phyloP scores from a whole-genome alignment of 768 basidiomycete species.

The Imleria badia region DNA sequence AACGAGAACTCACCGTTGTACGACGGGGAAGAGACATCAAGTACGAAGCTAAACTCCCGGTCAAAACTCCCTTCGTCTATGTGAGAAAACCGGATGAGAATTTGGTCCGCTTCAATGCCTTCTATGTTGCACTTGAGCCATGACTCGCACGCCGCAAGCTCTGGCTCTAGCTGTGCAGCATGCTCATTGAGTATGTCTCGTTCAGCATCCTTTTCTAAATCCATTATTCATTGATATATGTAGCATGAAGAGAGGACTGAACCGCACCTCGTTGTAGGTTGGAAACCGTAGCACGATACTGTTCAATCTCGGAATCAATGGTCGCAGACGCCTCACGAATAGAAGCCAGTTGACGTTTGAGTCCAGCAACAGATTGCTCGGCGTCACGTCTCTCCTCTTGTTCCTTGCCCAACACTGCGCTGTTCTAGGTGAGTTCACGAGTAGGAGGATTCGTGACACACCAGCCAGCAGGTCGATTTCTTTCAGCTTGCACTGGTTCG shows the following conservation, averaged over 20 bases:
- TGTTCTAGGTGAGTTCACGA: not conserved
- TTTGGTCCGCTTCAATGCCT: constrained; percentile 69
- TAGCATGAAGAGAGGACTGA: not conserved
- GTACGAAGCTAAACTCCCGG: constrained; percentile 68
- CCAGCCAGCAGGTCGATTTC: constrained; percentile 80
- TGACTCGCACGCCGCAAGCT: constrained; percentile 57
- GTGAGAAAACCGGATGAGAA: constrained; percentile 71
- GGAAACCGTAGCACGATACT: constrained; percentile 59
- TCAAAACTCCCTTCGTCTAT: constrained; percentile 58
- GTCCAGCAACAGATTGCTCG: constrained; percentile 56
- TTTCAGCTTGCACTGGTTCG: constrained; percentile 68
- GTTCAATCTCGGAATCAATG: constrained; percentile 70
- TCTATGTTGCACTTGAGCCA: constrained; percentile 68
- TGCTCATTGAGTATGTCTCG: constrained; percentile 52
- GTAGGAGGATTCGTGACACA: constrained; percentile 36
- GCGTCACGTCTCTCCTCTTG: constrained; percentile 72
- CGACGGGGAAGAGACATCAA: constrained; percentile 63
- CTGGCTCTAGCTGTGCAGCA: constrained; percentile 51
- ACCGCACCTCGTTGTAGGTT: constrained; percentile 64
- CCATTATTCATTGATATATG: not conserved
- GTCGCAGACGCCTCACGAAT: constrained; percentile 57
- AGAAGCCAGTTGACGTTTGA: constrained; percentile 65
- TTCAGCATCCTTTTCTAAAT: constrained; percentile 68
- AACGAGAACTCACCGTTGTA: constrained; percentile 59
- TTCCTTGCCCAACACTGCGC: constrained; percentile 61